Evolutionary conservation across 495 filamentous ascomycete genomes (phyloP), one percentile per base, ranked within the genome.

Genomic region (Astrocystis sublimbata): DNA sequence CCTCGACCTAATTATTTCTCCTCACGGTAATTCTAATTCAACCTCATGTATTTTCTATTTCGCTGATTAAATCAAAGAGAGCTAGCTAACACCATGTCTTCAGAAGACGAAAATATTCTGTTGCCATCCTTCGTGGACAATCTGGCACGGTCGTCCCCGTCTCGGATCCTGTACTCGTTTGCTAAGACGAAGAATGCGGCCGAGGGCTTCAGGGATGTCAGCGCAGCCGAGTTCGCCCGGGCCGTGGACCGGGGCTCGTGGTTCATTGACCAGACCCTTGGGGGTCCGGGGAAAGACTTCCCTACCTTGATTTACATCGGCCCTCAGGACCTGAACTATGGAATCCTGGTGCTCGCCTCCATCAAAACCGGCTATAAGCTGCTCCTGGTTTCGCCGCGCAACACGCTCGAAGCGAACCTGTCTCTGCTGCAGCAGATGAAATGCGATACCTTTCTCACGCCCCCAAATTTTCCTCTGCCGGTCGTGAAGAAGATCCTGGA

Each of bases 241-340:
- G 77, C 79, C 4, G 69, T 80, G 1, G 73, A 83, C 43, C 63
- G 70, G 6, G 58, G 68, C 26, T 69, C 75, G 4, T 76, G 73
- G 64, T 79, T 73, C 74, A 66, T 81, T 35, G 65, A 74, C 15
- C 26, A 65, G n/a, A 60, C 56, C 0, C 57, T 83, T 17, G 78
- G n/a, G n/a, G n/a, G 79, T 6, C 9, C 15, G 6, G 65, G 60
- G 0, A 35, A 23, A 2, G 59, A 35, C 12, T 63, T 64, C 10
- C 54, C 60, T 3, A 53, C 62, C 6, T 23, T 74, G 38, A 61
- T 42, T 7, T 74, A 74, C 36, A 28, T 72, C 2, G 69, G 69
- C 10, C 63, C 69, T 10, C 23, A 65, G 45, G 58, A 73, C 54
- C 45, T 71, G 13, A 40, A 67, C 24, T 77, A 74, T 47, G 42